A percentile compares a stretch with the other conserved stretches of the same genome.
Evolutionary conservation across 2,329 filamentous ascomycete genomes (phyloP).

Genomic region (Chaetomium strumarium): DNA sequence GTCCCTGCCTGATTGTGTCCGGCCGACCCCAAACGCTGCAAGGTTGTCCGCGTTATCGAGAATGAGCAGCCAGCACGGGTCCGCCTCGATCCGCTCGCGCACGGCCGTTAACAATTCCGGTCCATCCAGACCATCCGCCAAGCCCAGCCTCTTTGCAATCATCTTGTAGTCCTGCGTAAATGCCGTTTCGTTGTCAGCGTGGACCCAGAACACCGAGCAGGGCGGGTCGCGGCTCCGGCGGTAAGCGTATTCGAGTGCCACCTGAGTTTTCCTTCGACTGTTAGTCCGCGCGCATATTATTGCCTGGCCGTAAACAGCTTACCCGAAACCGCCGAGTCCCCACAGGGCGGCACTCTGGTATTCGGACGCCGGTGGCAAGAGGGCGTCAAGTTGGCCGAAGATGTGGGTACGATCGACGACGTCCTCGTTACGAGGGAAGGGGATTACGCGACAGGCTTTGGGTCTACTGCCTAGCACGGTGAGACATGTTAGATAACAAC

Average conservation of each 20-base stretch:
- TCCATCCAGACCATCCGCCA: constrained; percentile 19
- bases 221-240: constrained; percentile 19
- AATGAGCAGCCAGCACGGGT: constrained; percentile 15
- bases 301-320: constrained; percentile 2
- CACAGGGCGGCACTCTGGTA: constrained; percentile 24
- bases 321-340: constrained; percentile 29
- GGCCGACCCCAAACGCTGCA: constrained; percentile 10
- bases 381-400: constrained; percentile 18
- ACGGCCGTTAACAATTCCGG: constrained; percentile 20
- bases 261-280: constrained; percentile 33
- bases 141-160: constrained; percentile 27
- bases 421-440: constrained; percentile 23
- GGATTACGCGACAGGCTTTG: no score
- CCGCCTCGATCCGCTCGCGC: constrained; percentile 11
- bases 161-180: constrained; percentile 29
- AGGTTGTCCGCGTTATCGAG: constrained; percentile 17
- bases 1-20: neutral
- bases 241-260: constrained; percentile 34
- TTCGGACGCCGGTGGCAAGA: constrained; percentile 16
- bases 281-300: constrained; percentile 2
- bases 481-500: no score
- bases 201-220: constrained; percentile 35
- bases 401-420: constrained; percentile 24
- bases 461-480: no score
- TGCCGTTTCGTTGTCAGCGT: constrained; percentile 30